Evolutionary conservation across 495 filamentous ascomycete genomes (phyloP), one percentile per base, ranked within the genome.

Genomic region (Cairneyella variabilis): DNA sequence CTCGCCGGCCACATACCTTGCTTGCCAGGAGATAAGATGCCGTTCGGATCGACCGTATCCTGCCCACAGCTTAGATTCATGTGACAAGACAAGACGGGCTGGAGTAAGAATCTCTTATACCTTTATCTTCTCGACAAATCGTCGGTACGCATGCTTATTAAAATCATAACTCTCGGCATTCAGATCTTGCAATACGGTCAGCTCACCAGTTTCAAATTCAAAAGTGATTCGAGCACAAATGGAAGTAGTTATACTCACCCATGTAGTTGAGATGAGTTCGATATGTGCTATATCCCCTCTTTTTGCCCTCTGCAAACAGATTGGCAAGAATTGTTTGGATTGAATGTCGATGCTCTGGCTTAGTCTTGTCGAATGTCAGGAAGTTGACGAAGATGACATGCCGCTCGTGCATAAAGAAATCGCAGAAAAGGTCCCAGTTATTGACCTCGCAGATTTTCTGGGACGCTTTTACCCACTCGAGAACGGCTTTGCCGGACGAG

Each of bases 121-220:
- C 14, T 38, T 38, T 5, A 38, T 14, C 20, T 38, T 38, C 36
- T 38, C 36, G 12, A 38, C 36, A 38, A 38, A 38, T 38, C 36
- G 5, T n/a, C 20, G 36, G 14, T 38, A 38, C 6, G 36, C 36
- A 17, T 38, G 36, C 14, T 38, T 38, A 17, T 38, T 38, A 17
- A 38, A 38, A 38, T 38, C 36, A 38, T 38, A 38, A 38, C 36
- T 38, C n/a, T 38, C 36, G 20, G 36, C 36, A 38, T 38, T 38
- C 14, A 38, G 14, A n/a, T 38, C 36, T 38, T 16, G 7, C n/a
- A 12, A 7, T n/a, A n/a, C n/a, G n/a, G n/a, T n/a, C n/a, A 38
- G 14, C n/a, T 38, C 36, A 38, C 20, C 12, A 38, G 36, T 12
- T 17, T 16, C 20, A 12, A 5, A 11, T 38, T 38, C 6, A 9